phyloP scores from a whole-genome alignment of 2,329 filamentous ascomycete genomes.

The Trichoderma afroharzianum region DNA sequence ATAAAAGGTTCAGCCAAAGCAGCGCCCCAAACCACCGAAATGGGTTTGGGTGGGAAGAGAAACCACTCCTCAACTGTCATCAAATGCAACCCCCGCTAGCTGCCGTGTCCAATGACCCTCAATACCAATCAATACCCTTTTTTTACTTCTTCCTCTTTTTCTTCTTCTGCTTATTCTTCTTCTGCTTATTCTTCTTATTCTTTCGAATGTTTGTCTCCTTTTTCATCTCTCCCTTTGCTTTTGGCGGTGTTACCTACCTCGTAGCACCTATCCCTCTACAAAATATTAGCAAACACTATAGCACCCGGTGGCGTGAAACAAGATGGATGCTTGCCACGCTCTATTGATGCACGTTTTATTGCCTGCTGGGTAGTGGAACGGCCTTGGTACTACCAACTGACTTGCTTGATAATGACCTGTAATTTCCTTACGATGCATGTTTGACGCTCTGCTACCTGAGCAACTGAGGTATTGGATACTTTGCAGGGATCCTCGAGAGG shows the following conservation, averaged over 20 bases:
- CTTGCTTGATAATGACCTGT: not conserved
- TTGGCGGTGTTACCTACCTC: not conserved
- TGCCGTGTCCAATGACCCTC: not conserved
- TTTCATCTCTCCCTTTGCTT: not conserved
- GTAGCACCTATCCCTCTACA: not conserved
- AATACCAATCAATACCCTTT: not conserved
- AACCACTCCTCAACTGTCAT: not conserved
- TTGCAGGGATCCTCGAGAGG: not conserved
- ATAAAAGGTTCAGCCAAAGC: not conserved
- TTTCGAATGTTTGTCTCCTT: not conserved
- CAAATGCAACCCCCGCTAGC: not conserved
- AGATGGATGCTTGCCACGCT: not conserved
- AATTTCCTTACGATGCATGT: not conserved
- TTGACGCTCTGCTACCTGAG: not conserved
- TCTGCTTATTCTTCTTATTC: not conserved
- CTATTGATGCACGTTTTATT: constrained; percentile 6
- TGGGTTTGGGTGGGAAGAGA: not conserved
- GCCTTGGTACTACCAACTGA: not conserved
- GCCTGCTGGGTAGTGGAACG: not conserved
- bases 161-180: not conserved
- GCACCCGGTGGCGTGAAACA: not conserved
- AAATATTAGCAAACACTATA: not conserved
- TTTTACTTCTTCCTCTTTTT: not conserved
- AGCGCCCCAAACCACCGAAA: not conserved
- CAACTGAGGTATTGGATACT: not conserved